Evolutionary conservation across 2,329 filamentous ascomycete species (phyloP).

Genomic region (Alternaria viburni): DNA sequence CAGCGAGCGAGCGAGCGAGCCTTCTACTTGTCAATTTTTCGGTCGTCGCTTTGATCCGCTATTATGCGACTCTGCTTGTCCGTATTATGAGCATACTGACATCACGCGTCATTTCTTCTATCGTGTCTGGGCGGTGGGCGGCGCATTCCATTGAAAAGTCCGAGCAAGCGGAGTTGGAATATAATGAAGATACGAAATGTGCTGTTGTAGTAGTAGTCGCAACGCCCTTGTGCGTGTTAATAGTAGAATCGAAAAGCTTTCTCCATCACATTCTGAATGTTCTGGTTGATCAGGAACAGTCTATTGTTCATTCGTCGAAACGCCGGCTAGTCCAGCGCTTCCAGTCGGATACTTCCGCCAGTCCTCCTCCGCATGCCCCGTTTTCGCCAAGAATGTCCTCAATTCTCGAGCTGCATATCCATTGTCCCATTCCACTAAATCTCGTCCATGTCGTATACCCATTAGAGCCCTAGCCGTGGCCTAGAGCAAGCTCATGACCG

Average conservation of each 20-base stretch:
- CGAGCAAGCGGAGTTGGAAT: background rate
- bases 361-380: conserved; percentile 26
- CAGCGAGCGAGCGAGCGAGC: background rate
- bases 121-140: background rate
- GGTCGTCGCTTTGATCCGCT: background rate
- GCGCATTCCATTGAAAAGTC: background rate
- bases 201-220: background rate
- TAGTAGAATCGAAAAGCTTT: background rate
- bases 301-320: conserved; percentile 39
- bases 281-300: conserved; percentile 14
- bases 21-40: background rate
- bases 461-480: conserved; percentile 28
- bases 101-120: background rate
- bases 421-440: conserved; percentile 30
- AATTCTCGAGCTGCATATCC: conserved; percentile 27
- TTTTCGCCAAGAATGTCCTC: conserved; percentile 39
- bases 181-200: conserved; percentile 3
- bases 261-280: background rate
- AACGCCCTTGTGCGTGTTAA: background rate
- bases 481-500: conserved; percentile 29
- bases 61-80: background rate
- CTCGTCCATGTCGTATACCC: conserved; percentile 38
- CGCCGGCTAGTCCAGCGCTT: conserved; percentile 44
- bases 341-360: conserved; percentile 28
- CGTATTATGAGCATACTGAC: background rate